These are phyloP conservation scores for Emmonsiellopsis sp. DNA, from an alignment of 2,329 filamentous ascomycete species.

Conservation along the genomic window DNA sequence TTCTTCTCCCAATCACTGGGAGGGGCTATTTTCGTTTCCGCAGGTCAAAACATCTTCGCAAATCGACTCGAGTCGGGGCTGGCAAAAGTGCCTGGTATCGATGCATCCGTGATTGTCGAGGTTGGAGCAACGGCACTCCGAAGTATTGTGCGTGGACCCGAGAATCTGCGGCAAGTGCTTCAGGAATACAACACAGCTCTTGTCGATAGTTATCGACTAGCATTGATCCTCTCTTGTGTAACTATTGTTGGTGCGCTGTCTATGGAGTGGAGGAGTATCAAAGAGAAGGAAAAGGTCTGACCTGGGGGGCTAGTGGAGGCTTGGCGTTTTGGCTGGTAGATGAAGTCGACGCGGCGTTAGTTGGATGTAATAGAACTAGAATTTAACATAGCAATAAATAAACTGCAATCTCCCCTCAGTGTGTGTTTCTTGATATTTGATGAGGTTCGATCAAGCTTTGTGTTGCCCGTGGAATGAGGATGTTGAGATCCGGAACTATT, in stretches of 20 bases:
- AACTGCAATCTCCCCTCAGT: too few species aligned
- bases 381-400: too few species aligned
- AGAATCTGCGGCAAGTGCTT: constrained; percentile 47
- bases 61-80: constrained; percentile 11
- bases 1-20: constrained; percentile 12
- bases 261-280: constrained; percentile 60
- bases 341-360: too few species aligned
- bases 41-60: constrained; percentile 15
- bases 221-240: constrained; percentile 44
- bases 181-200: constrained; percentile 56
- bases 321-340: neutral
- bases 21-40: constrained; percentile 15
- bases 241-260: constrained; percentile 46
- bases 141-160: constrained; percentile 37
- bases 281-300: constrained; percentile 38
- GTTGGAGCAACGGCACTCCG: constrained; percentile 53
- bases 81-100: constrained; percentile 26
- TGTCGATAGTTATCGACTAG: constrained; percentile 51
- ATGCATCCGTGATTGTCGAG: constrained; percentile 33
- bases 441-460: too few species aligned
- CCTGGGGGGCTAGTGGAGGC: constrained; percentile 4
- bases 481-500: too few species aligned
- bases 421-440: too few species aligned
- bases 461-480: too few species aligned
- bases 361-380: too few species aligned